These are phyloP conservation scores for Metroxylon sagu DNA, from an alignment of 176 grass and related monocot species.

Conservation along the genomic window DNA sequence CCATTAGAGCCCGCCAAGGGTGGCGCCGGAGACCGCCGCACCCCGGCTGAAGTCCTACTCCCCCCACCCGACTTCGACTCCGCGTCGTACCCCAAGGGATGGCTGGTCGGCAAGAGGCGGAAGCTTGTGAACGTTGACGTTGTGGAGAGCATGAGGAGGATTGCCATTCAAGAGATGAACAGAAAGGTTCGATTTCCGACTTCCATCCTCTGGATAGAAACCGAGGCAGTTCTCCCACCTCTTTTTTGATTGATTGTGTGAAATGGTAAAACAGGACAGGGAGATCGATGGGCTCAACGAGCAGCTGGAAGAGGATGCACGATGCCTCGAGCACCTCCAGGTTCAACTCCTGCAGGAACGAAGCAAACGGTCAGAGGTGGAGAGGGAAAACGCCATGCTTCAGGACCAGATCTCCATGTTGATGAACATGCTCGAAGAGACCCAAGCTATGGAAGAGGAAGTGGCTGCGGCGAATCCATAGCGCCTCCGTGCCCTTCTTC, in stretches of 20 bases:
- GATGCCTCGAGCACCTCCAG: slow-evolving; percentile 73
- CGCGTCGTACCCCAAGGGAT: slow-evolving; percentile 73
- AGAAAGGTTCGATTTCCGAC: slow-evolving; percentile 62
- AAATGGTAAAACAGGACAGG: slow-evolving; percentile 51
- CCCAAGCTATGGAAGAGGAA: slow-evolving; percentile 35
- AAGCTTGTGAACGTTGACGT: slow-evolving; percentile 98
- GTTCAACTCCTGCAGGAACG: slow-evolving; percentile 65
- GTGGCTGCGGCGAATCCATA: slow-evolving; percentile 12
- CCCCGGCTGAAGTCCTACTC: slow-evolving; percentile 50
- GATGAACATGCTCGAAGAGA: slow-evolving; percentile 68
- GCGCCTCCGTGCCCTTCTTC: neutral
- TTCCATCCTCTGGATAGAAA: neutral
- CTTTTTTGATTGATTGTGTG: neutral
- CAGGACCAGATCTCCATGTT: slow-evolving; percentile 82
- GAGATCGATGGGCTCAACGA: slow-evolving; percentile 87
- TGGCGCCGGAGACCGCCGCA: slow-evolving; percentile 24
- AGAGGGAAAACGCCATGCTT: slow-evolving; percentile 75
- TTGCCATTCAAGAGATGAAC: slow-evolving; percentile 97
- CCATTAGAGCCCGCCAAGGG: slow-evolving; percentile 49
- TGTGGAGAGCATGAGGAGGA: slow-evolving; percentile 95
- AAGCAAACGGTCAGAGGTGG: slow-evolving; percentile 64
- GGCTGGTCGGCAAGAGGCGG: slow-evolving; percentile 89
- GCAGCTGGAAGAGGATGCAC: slow-evolving; percentile 88
- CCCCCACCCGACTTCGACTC: slow-evolving; percentile 95
- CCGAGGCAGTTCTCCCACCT: no score